These are phyloP conservation scores for Fusarium sp. DNA, from an alignment of 2,329 filamentous ascomycete genomes.

Conservation along the genomic window DNA sequence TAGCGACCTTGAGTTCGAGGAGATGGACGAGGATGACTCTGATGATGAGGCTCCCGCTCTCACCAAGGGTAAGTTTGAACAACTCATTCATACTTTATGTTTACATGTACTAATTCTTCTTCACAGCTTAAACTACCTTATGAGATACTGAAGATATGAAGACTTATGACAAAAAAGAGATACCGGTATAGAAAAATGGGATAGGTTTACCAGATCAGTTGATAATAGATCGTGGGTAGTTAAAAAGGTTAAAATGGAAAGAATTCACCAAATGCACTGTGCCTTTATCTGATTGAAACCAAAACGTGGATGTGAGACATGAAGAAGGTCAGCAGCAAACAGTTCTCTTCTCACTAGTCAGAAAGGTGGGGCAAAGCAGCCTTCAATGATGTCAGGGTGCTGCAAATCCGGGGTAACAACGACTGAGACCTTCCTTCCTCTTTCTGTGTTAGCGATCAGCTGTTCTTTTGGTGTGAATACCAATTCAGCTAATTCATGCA, in stretches of 20 bases:
- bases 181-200: conserved; percentile 16
- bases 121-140: conserved; percentile 36
- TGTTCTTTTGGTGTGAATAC: background rate
- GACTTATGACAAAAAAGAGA: conserved; percentile 18
- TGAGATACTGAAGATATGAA: conserved; percentile 19
- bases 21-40: conserved; percentile 59
- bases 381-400: conserved; percentile 34
- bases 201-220: conserved; percentile 8
- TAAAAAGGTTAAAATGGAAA: conserved; percentile 10
- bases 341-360: conserved; percentile 4
- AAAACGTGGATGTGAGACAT: conserved; percentile 1
- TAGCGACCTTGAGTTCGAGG: conserved; percentile 75
- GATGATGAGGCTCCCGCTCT: conserved; percentile 53
- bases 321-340: conserved; percentile 4
- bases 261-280: background rate
- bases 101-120: conserved; percentile 33
- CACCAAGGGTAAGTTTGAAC: conserved; percentile 59
- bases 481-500: background rate
- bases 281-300: background rate
- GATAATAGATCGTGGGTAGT: conserved; percentile 16
- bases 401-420: conserved; percentile 38
- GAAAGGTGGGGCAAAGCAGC: conserved; percentile 16
- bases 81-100: background rate
- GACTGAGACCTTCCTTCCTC: background rate
- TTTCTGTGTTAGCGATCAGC: background rate